Base-by-base conservation (phyloP, 73 alveolate species). In the Paramecium sexaurelia region DNA sequence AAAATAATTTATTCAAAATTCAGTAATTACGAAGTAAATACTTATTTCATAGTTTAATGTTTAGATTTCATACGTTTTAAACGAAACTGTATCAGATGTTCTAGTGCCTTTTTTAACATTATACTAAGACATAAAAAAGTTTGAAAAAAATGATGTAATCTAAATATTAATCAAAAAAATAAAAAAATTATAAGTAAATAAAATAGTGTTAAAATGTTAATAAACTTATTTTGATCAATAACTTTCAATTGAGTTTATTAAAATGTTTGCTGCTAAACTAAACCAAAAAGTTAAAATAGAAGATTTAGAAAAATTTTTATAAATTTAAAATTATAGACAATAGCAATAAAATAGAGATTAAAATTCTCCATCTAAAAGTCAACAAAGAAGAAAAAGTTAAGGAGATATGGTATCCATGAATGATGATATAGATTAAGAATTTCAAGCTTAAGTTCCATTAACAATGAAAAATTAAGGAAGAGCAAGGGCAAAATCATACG, bases 71-170 rank as follows among this genome's bases (percentile, higher is more conserved):
- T 20, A n/a, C 19, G 68, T 78, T 13, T 43, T 78, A 22, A 17
- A 39, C 10, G 90, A 78, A 40, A 78, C 90, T 13, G 71, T 78
- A n/a, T 37, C 68, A 11, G 90, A 78, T 78, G 90, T 78, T 22
- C 71, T 78, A 22, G 11, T 40, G 3, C 90, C 90, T 24, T 78
- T 78, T 19, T 78, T 29, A 29, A 78, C 90, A 5, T 45, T 78
- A 22, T 78, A 9, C 22, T 19, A 33, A 32, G 17, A 71, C 17
- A 6, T 13, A 27, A 10, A 78, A 24, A 9, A 39, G 10, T 32
- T 0, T 29, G 55, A 78, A 17, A 78, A 78, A 24, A 20, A 40
- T 24, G 39, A 22, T 3, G 45, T 78, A 36, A 78, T 78, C 29
- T 3, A 11, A 78, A 1, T 24, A 15, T 78, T 78, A 45, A 19